Conservation (phyloP, 2,329 filamentous ascomycete genomes). For the Pseudogymnoascus sp. region DNA sequence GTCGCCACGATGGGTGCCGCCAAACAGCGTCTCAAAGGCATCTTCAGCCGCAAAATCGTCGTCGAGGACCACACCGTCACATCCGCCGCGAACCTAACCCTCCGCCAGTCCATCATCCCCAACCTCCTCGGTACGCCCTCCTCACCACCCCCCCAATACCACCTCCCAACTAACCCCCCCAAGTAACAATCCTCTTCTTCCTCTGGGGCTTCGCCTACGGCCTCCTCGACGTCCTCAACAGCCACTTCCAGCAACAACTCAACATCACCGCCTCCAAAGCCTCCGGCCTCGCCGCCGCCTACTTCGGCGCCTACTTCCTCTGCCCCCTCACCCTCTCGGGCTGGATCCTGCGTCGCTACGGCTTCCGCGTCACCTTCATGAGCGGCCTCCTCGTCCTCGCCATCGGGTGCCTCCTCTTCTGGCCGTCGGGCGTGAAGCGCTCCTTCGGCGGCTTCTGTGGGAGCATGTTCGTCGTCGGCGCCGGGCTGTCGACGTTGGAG, state of each 20-base stretch:
- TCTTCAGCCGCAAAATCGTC: not conserved
- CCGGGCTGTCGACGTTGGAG: constrained; percentile 63
- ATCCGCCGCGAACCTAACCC: constrained; percentile 33
- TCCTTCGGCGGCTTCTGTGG: constrained; percentile 32
- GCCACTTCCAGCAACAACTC: constrained; percentile 31
- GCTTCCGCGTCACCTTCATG: constrained; percentile 57
- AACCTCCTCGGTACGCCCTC: constrained; percentile 27
- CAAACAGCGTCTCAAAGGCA: not conserved
- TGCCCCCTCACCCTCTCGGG: constrained; percentile 45
- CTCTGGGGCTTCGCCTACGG: constrained; percentile 41
- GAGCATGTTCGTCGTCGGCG: constrained; percentile 56
- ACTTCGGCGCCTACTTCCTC: constrained; percentile 54
- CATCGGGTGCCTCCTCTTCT: constrained; percentile 48
- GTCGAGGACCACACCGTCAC: constrained; percentile 19
- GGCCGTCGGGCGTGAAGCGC: constrained; percentile 43
- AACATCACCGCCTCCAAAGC: constrained; percentile 22
- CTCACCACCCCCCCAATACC: not conserved
- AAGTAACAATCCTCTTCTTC: constrained; percentile 46
- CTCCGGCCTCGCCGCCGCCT: constrained; percentile 20
- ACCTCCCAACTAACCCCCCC: not conserved
- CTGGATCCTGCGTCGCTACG: constrained; percentile 45
- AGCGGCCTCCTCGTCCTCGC: constrained; percentile 58
- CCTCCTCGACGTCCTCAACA: constrained; percentile 34
- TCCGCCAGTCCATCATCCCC: constrained; percentile 35
- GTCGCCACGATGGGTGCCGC: not conserved